Conservation (phyloP, 1,139 yeast species). For the Diutina sp. region DNA sequence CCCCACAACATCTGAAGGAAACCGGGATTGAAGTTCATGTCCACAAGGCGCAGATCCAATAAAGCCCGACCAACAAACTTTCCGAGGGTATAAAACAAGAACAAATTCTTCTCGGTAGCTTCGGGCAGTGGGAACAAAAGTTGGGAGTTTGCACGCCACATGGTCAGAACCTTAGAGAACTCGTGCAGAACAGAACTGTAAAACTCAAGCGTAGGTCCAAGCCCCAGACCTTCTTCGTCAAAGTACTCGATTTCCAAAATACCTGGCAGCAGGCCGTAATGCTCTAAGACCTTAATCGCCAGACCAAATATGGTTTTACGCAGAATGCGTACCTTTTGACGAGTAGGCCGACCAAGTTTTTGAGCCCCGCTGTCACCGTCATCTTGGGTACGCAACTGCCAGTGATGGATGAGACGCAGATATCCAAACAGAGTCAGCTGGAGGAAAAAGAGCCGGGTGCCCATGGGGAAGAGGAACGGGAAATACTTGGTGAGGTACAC, state of each 20-base stretch:
- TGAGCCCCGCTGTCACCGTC: conserved; percentile 4
- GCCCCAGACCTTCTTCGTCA: conserved; percentile 92
- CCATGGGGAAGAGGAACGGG: conserved; percentile 80
- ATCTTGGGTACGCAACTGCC: conserved; percentile 22
- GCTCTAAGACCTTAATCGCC: conserved; percentile 66
- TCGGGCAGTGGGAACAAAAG: conserved; percentile 60
- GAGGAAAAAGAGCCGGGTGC: conserved; percentile 63
- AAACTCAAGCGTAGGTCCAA: conserved; percentile 93
- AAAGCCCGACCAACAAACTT: conserved; percentile 78
- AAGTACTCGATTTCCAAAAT: conserved; percentile 78
- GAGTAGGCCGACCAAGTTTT: conserved; percentile 50
- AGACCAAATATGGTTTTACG: conserved; percentile 63
- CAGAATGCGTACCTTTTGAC: conserved; percentile 73
- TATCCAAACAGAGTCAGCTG: conserved; percentile 90
- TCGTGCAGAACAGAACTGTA: conserved; percentile 73
- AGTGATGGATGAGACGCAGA: conserved; percentile 67
- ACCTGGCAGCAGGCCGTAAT: conserved; percentile 72
- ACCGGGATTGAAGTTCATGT: conserved; percentile 60
- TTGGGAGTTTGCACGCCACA: conserved; percentile 28
- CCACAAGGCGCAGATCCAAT: conserved; percentile 77
- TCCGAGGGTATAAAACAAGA: conserved; percentile 59
- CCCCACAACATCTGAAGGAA: conserved; percentile 40
- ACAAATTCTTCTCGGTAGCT: conserved; percentile 20
- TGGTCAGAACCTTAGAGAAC: conserved; percentile 30
- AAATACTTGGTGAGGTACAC: conserved; percentile 56